phyloP scores from a whole-genome alignment of 148 eudicot species.

The Rhododendron ferrugineum region DNA sequence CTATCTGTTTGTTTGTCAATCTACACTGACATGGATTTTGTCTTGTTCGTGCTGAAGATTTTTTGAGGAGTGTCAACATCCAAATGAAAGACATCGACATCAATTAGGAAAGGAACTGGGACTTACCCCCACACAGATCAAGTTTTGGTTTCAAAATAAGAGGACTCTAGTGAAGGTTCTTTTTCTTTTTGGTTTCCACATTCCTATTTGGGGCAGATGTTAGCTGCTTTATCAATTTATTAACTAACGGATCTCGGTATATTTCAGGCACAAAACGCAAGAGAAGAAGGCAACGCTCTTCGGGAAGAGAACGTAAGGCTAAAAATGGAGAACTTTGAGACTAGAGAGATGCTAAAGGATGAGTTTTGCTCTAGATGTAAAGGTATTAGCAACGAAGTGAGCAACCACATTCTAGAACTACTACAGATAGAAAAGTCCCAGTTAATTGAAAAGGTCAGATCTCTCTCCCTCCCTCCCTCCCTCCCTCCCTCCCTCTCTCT shows the following conservation, averaged over 20 bases:
- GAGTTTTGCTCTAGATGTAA: conserved; percentile 7
- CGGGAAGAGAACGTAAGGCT: conserved; percentile 1
- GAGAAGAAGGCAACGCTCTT: not conserved
- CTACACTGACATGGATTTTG: not conserved
- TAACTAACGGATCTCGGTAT: not conserved
- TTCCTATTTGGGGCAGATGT: not conserved
- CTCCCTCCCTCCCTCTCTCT: not conserved
- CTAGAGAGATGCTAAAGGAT: not conserved
- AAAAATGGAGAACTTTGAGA: not conserved
- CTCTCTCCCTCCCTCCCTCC: not conserved
- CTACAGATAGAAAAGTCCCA: conserved; percentile 24
- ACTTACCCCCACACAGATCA: conserved; percentile 13
- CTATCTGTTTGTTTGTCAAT: not conserved
- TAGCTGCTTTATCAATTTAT: not conserved
- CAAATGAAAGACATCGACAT: conserved; percentile 7
- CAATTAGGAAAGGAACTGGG: conserved; percentile 14
- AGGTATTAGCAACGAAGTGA: conserved; percentile 10
- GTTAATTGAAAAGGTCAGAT: conserved; percentile 20
- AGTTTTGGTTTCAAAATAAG: conserved; percentile 19
- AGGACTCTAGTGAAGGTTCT: conserved; percentile 15
- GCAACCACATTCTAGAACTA: conserved; percentile 6
- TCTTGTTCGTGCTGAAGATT: not conserved
- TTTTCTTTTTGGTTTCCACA: not conserved
- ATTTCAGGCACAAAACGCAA: not conserved
- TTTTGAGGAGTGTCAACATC: conserved; percentile 6